Conservation (phyloP, 164 flowering plant genomes). For the Annona squamosa region DNA sequence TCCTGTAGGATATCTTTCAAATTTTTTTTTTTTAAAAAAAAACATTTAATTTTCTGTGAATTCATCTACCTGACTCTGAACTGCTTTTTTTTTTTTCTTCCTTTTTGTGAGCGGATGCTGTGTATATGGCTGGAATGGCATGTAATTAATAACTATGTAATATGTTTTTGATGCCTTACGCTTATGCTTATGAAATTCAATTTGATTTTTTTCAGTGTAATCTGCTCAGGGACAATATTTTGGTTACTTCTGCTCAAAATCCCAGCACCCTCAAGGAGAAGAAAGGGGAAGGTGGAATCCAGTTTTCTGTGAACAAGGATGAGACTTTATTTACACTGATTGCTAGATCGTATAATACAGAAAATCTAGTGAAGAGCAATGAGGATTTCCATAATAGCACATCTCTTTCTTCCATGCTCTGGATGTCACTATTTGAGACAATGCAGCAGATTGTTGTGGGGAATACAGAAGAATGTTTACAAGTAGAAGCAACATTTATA, state of each 20-base stretch:
- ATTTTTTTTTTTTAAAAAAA: neutral
- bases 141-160: neutral
- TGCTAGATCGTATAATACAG: constrained; percentile 13
- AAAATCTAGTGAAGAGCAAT: constrained; percentile 10
- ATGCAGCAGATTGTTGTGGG: constrained; percentile 41
- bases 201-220: constrained; percentile 75
- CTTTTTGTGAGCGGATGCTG: neutral
- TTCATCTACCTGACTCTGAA: neutral
- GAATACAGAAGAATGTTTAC: constrained; percentile 36
- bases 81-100: neutral
- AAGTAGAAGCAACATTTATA: constrained; percentile 60
- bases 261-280: constrained; percentile 3
- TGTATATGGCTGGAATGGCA: neutral
- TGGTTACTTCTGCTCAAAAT: constrained; percentile 8
- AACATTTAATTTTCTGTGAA: neutral
- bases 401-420: constrained; percentile 24
- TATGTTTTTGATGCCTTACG: neutral
- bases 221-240: constrained; percentile 78
- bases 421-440: constrained; percentile 50
- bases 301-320: constrained; percentile 11
- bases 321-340: constrained; percentile 16
- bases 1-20: neutral
- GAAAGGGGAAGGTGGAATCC: constrained; percentile 9
- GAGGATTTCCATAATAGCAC: neutral
- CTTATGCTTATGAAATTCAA: constrained; percentile 55